Base-by-base conservation (phyloP, 169 alveolate genomes). In the Plasmodium billcollinsi region DNA sequence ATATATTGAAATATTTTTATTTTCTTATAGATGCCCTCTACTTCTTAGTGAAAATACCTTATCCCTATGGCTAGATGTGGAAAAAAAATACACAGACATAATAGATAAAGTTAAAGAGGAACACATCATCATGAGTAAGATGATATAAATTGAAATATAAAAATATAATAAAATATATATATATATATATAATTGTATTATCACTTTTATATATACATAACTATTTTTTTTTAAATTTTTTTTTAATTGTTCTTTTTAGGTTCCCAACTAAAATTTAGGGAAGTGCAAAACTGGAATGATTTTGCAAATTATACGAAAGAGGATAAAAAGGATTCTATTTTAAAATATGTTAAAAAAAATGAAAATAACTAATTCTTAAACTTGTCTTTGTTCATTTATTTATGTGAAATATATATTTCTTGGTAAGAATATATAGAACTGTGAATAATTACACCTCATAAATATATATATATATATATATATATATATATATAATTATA, bases 231-330 rank as follows among this genome's bases (percentile, higher is more conserved):
- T 73, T 2, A 3, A 33, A 33, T 65, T 65, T 21, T 4, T 11
- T 65, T 56, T 24, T 58, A 11, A 39, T 14, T 26, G n/a, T 61
- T 65, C 29, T 54, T 61, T 61, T 9, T 26, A 74, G 88, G 66
- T 47, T 59, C 59, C 73, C 39, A 26, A 15, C 59, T 74, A 52
- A 74, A 74, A 66, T 74, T n/a, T 61, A 74, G 58, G 70, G 58
- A 74, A 74, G 73, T 74, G 43, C 67, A 74, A 65, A 61, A 52
- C 47, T 74, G 88, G 88, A 74, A 21, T 24, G 88, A 58, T 61
- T 74, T 59, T 61, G 24, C 88, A 74, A 24, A 4, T 12, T 29
- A 58, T 24, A 21, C 59, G 14, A 43, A 59, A 33, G 39, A 50
- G 52, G 63, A 63, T 45, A 61, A 61, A 65, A 61, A 58, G 2